Evolutionary conservation across 2,329 filamentous ascomycete genomes (phyloP).

Genomic region (Aspergillus alliaceus): DNA sequence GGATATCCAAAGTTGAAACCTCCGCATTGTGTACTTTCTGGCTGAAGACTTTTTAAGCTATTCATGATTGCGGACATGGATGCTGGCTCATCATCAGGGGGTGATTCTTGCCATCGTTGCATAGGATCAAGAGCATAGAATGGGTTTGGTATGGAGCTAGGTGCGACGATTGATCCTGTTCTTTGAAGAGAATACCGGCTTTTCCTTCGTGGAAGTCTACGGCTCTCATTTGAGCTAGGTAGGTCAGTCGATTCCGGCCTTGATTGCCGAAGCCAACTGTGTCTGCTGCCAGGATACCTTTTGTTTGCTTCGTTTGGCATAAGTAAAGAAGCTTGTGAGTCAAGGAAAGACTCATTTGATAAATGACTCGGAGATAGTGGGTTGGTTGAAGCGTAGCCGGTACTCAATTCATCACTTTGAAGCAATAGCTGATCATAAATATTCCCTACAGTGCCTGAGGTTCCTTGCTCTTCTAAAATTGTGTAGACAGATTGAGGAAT

Average conservation of each 20-base stretch:
- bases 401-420: neutral
- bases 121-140: neutral
- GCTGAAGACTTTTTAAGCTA: neutral
- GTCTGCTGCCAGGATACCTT: neutral
- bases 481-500: neutral
- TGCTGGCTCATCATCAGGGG: neutral
- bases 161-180: neutral
- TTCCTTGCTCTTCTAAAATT: neutral
- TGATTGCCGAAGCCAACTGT: neutral
- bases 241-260: neutral
- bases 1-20: neutral
- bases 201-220: neutral
- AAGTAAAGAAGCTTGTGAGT: neutral
- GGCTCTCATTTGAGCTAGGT: neutral
- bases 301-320: neutral
- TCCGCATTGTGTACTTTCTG: neutral
- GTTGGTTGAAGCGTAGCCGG: neutral
- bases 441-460: neutral
- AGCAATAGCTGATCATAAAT: neutral
- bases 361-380: neutral
- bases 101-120: slow-evolving; percentile 1
- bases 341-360: neutral
- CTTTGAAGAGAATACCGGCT: neutral
- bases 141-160: neutral
- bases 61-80: neutral